Base-by-base conservation (phyloP, 2,329 filamentous ascomycete species). In the Penicillium sp. region DNA sequence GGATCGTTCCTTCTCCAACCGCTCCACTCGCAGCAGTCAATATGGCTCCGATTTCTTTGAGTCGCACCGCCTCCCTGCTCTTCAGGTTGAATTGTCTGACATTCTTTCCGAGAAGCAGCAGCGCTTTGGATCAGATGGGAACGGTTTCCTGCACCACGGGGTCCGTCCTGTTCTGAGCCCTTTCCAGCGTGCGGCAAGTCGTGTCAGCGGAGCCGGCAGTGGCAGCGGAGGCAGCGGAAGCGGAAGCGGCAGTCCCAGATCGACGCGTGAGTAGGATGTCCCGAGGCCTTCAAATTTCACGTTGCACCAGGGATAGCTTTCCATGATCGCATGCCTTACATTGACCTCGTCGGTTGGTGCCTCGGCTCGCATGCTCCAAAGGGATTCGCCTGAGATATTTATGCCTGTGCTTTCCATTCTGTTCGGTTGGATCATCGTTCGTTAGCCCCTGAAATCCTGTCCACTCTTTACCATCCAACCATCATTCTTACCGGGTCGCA, bases 161-260 rank as follows among this genome's bases (percentile, higher is more conserved):
- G 67, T 70, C 49, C 73, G 71, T 58, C 72, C 71, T 18, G 70
- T 69, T 54, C 65, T 75, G 52, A 78, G 74, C 41, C 73, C 77
- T 46, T 77, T 76, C 53, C 72, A 72, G 36, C 70, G 75, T 64
- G 72, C 70, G 37, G 79, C 76, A 51, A 83, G 81, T 68, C 78
- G 80, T 60, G 79, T 77, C 51, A 83, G 82, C 62, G 81, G 80
- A 49, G 70, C 71, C 71, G 73, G 79, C 62, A 77, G 80, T 69
- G 70, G 78, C 68, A 69, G 73, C 54, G 75, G 71, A 55, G 74
- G 73, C 53, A 74, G 66, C 60, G 67, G 73, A 41, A 78, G 77
- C 64, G 75, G 75, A 50, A 76, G 70, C 58, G 74, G 71, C 55
- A 79, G 77, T 65, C 77, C 77, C 24, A 70, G 69, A 58, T 78